These are phyloP conservation scores for Phanerodontia chrysosporium DNA, from an alignment of 768 basidiomycete species.

Conservation along the genomic window DNA sequence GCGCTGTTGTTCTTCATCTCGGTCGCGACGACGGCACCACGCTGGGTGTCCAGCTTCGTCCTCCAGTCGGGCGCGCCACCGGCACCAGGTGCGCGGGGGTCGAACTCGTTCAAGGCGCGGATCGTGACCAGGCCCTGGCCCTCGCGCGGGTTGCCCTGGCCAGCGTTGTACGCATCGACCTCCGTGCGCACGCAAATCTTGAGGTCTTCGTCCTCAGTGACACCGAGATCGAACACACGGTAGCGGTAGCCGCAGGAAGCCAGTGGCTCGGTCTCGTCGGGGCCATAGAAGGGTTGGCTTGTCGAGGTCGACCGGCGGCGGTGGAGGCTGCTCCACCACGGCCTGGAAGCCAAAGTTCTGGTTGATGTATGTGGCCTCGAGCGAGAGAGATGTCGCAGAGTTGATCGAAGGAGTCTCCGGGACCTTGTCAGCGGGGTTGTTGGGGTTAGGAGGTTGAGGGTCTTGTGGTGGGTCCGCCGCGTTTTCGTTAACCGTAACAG, in stretches of 20 bases:
- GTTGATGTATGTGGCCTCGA: slow-evolving; percentile 99
- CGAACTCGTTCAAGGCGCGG: slow-evolving; percentile 96
- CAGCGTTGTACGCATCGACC: slow-evolving; percentile 83
- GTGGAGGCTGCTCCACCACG: slow-evolving; percentile 66
- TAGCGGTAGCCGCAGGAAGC: slow-evolving; percentile 97
- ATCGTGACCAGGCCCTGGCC: slow-evolving; percentile 85
- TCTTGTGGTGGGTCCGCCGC: slow-evolving; percentile 92
- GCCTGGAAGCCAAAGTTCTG: slow-evolving; percentile 98
- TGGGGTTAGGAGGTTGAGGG: slow-evolving; percentile 70
- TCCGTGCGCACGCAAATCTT: slow-evolving; percentile 93
- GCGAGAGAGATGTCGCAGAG: slow-evolving; percentile 85
- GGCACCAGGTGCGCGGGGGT: slow-evolving; percentile 81
- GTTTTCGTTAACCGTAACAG: slow-evolving; percentile 98
- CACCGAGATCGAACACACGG: slow-evolving; percentile 88
- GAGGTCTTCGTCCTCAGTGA: slow-evolving; percentile 87
- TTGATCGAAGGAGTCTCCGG: slow-evolving; percentile 85
- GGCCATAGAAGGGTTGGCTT: slow-evolving; percentile 93
- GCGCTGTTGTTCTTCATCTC: slow-evolving; percentile 99
- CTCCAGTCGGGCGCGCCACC: slow-evolving; percentile 99
- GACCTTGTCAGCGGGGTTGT: slow-evolving; percentile 67
- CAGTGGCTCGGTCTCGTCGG: slow-evolving; percentile 91
- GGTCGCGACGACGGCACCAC: slow-evolving; percentile 95
- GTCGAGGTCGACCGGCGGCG: slow-evolving; percentile 65
- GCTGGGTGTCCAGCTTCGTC: slow-evolving; percentile 91
- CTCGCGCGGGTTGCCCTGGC: slow-evolving; percentile 54